Conservation (phyloP, 2,329 filamentous ascomycete species). For the Colletotrichum higginsianum region DNA sequence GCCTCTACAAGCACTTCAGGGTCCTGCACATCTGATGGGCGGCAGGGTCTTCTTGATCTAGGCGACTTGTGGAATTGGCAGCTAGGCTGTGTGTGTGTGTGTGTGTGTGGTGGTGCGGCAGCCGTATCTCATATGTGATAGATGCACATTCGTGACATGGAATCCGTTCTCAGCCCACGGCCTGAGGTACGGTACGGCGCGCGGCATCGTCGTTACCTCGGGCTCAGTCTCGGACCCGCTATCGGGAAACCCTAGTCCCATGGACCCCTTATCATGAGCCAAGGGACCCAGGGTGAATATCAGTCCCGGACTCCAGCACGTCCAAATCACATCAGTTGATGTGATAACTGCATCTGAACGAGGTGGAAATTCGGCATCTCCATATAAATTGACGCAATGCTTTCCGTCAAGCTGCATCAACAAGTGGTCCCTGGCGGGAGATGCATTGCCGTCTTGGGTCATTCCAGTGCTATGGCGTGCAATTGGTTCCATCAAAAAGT, state of each 20-base stretch:
- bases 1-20: constrained; percentile 24
- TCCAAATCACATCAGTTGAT: constrained; percentile 16
- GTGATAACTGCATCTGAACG: background rate
- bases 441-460: background rate
- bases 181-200: background rate
- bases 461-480: background rate
- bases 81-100: constrained; percentile 7
- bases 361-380: background rate
- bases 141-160: constrained; percentile 12
- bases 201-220: background rate
- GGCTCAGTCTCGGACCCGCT: constrained; percentile 23
- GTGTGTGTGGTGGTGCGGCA: constrained; percentile 5
- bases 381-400: constrained; percentile 24
- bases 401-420: constrained; percentile 6
- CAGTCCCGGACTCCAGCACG: constrained; percentile 3
- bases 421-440: background rate
- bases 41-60: constrained; percentile 21
- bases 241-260: constrained; percentile 12
- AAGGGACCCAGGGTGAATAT: constrained; percentile 15
- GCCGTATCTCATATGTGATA: constrained; percentile 22
- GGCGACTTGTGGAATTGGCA: constrained; percentile 15
- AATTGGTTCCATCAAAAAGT: too few relatives aligned
- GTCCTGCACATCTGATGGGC: constrained; percentile 25
- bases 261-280: constrained; percentile 19
- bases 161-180: constrained; percentile 6